Evolutionary conservation across 192 early-diverging fungal species (phyloP), one percentile per base, ranked within the genome.

Genomic region (Podila minutissima): DNA sequence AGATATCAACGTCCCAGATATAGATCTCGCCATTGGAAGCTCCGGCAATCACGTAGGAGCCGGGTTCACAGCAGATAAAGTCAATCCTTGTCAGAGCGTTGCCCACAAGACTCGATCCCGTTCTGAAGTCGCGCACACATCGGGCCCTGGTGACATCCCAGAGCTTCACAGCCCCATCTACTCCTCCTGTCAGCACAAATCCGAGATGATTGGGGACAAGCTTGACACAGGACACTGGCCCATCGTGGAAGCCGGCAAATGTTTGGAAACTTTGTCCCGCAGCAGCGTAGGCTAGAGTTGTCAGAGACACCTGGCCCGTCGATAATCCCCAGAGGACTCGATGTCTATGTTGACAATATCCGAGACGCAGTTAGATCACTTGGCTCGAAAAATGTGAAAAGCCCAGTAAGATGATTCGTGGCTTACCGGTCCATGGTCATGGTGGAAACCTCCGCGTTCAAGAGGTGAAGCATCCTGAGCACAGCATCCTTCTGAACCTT

Each of bases 401-500:
- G 32, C n/a, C 5, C 31, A 24, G 37, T 19, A 48, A 69, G 38
- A 59, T 11, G 7, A 69, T 22, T 3, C 5, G 24, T 2, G 1
- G 48, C 74, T 61, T 69, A 92, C 90, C 76, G 84, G 67, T 93
- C 90, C 35, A 92, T 84, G 32, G 88, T 68, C 49, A 93, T 82
- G 9, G 74, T 72, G 0, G 76, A 74, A 4, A 93, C 82, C 10
- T 66, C 71, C 5, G 53, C 15, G 37, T 83, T 62, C 8, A 76
- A 67, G 19, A 75, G 59, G 49, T 89, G 88, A 2, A 82, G 69
- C 48, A 81, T 83, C 24, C 83, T 81, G 57, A 84, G 87, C 9
- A 93, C 78, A 8, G 75, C 68, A 26, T 85, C 86, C n/a, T 86
- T 86, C n/a, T 91, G 87, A 5, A 90, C 86, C 38, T 89, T 89